Conservation (phyloP, 2,329 filamentous ascomycete species). For the Penicillium janthinellum region DNA sequence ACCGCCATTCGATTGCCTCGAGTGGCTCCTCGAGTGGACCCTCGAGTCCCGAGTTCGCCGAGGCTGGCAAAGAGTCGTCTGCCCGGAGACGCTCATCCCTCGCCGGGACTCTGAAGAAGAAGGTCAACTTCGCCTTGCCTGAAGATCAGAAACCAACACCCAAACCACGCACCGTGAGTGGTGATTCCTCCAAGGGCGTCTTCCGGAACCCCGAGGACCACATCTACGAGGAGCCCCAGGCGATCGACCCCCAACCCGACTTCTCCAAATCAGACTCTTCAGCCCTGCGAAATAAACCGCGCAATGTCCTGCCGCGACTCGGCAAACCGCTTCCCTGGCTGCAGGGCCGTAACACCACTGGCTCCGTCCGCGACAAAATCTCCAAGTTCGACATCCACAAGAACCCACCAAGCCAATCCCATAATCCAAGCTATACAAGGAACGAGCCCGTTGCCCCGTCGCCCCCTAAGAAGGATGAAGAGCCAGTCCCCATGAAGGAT, state of each 20-base stretch:
- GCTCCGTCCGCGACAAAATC: conserved; percentile 49
- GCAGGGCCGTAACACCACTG: conserved; percentile 39
- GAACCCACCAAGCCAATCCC: conserved; percentile 80
- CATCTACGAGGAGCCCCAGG: conserved; percentile 79
- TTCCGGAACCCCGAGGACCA: conserved; percentile 63
- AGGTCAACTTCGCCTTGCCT: conserved; percentile 44
- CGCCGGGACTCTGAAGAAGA: conserved; percentile 35
- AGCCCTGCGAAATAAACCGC: conserved; percentile 60
- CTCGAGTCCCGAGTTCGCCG: conserved; percentile 23
- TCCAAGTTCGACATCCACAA: conserved; percentile 73
- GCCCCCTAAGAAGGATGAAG: conserved; percentile 27
- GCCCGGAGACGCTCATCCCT: conserved; percentile 23
- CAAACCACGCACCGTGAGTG: conserved; percentile 37
- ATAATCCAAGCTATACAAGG: conserved; percentile 75
- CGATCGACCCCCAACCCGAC: conserved; percentile 24
- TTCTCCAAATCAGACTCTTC: conserved; percentile 41
- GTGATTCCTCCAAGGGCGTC: conserved; percentile 50
- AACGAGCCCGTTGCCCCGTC: conserved; percentile 56
- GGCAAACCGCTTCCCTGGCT: conserved; percentile 46
- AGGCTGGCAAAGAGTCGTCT: conserved; percentile 1
- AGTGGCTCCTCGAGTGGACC: conserved; percentile 22
- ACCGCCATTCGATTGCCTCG: conserved; percentile 22
- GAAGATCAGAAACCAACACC: conserved; percentile 29
- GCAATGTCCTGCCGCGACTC: conserved; percentile 61
- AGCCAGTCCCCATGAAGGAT: conserved; percentile 65